Percentiles rank a stretch among this genome's conserved stretches.
Conservation (phyloP, 495 filamentous ascomycete genomes). For the Gamarada debralockiae region DNA sequence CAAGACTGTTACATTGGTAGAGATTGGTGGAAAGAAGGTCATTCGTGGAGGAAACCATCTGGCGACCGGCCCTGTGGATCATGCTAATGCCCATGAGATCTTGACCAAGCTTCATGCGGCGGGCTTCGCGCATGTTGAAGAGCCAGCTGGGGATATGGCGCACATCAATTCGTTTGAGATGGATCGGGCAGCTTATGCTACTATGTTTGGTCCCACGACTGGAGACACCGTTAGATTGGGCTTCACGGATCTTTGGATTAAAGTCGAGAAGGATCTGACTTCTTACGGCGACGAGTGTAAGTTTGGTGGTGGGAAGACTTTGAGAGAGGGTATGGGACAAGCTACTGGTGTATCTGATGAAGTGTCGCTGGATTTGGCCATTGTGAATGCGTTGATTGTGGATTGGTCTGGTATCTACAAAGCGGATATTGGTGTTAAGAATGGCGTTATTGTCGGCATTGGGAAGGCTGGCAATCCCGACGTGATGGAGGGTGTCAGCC, state of each 20-base stretch:
- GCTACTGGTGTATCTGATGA: conserved; percentile 68
- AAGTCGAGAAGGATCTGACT: conserved; percentile 84
- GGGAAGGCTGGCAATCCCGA: conserved; percentile 97
- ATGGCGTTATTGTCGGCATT: conserved; percentile 84
- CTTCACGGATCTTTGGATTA: conserved; percentile 84
- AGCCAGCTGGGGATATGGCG: conserved; percentile 52
- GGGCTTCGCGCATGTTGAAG: conserved; percentile 74
- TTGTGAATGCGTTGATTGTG: conserved; percentile 89
- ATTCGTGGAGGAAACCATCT: conserved; percentile 82
- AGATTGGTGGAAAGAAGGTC: conserved; percentile 80
- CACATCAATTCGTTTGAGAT: conserved; percentile 61
- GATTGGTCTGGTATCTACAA: conserved; percentile 96
- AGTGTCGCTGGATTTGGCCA: conserved; percentile 78
- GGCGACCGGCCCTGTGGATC: conserved; percentile 68
- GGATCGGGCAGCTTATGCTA: conserved; percentile 71
- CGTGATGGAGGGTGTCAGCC: conserved; percentile 85
- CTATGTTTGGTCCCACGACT: conserved; percentile 91
- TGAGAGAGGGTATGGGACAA: conserved; percentile 96
- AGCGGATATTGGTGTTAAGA: conserved; percentile 92
- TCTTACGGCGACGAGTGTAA: conserved; percentile 90
- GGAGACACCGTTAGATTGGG: conserved; percentile 83
- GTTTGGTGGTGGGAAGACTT: conserved; percentile 92
- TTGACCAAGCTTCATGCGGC: conserved; percentile 57
- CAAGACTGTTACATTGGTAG: conserved; percentile 88
- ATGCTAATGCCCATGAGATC: conserved; percentile 58